Evolutionary conservation across 352 stramenopile genomes (phyloP).

Genomic region (Chrysophaeum taylorii): DNA sequence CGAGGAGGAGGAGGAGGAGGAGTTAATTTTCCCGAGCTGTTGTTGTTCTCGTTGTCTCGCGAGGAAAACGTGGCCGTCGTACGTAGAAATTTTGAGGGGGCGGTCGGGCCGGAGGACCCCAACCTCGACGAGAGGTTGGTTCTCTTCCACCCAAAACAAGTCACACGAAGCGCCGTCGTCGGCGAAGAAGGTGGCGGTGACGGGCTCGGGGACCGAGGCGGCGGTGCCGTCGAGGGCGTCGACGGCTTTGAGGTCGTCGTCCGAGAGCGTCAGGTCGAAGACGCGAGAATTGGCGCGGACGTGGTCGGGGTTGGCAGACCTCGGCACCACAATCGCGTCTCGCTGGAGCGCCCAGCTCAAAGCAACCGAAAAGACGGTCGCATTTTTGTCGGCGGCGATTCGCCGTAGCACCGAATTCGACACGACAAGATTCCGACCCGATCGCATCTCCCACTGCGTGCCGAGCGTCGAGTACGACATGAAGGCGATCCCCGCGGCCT

Average conservation of each 20-base stretch:
- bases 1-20: too few relatives aligned
- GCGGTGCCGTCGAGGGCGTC: slow-evolving; percentile 38
- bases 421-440: slow-evolving; percentile 23
- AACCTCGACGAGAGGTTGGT: slow-evolving; percentile 27
- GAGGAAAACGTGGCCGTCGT: slow-evolving; percentile 40
- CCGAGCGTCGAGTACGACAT: slow-evolving; percentile 50
- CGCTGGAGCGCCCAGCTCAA: slow-evolving; percentile 44
- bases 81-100: slow-evolving; percentile 30
- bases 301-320: slow-evolving; percentile 38
- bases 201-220: slow-evolving; percentile 21
- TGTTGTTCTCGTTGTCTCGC: not conserved
- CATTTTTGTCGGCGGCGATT: slow-evolving; percentile 36
- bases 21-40: not conserved
- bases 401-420: slow-evolving; percentile 33
- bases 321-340: slow-evolving; percentile 33
- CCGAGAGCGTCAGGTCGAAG: slow-evolving; percentile 33
- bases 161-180: slow-evolving; percentile 21
- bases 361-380: slow-evolving; percentile 34
- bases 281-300: slow-evolving; percentile 32
- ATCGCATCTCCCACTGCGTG: slow-evolving; percentile 45
- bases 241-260: slow-evolving; percentile 35
- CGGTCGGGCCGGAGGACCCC: slow-evolving; percentile 24
- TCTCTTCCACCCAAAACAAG: slow-evolving; percentile 36
- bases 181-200: slow-evolving; percentile 30
- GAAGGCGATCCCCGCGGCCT: slow-evolving; percentile 40